These are phyloP conservation scores for Parmelia sp. DNA, from an alignment of 495 filamentous ascomycete species.

Conservation along the genomic window DNA sequence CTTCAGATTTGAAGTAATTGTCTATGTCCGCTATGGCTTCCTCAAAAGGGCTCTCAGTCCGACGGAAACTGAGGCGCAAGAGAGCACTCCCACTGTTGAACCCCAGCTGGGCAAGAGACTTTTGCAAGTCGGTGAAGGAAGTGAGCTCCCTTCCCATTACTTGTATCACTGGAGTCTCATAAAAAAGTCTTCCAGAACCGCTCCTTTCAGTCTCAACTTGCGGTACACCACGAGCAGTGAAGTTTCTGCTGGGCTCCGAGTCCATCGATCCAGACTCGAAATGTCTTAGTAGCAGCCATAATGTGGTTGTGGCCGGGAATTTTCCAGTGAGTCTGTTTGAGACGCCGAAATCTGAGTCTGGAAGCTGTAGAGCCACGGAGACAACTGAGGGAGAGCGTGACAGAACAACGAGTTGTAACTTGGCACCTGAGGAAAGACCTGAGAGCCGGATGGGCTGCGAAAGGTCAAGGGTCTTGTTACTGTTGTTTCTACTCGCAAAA, in stretches of 20 bases:
- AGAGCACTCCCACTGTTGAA: slow-evolving; percentile 75
- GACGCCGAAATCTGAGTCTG: slow-evolving; percentile 54
- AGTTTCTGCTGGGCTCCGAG: slow-evolving; percentile 51
- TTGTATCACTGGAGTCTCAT: slow-evolving; percentile 78
- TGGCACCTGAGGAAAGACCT: slow-evolving; percentile 77
- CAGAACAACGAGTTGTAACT: slow-evolving; percentile 81
- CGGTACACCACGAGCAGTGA: slow-evolving; percentile 72
- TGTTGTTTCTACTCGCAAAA: slow-evolving; percentile 28
- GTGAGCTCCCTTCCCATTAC: slow-evolving; percentile 72
- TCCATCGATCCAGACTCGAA: slow-evolving; percentile 67
- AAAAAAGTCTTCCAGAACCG: slow-evolving; percentile 71
- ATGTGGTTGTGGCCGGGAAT: slow-evolving; percentile 70
- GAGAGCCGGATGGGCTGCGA: slow-evolving; percentile 80
- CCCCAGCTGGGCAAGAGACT: slow-evolving; percentile 78
- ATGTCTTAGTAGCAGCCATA: slow-evolving; percentile 83
- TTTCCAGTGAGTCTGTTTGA: slow-evolving; percentile 64
- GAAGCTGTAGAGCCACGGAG: slow-evolving; percentile 76
- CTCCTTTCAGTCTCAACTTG: slow-evolving; percentile 43
- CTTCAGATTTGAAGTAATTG: slow-evolving; percentile 53
- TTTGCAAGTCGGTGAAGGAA: slow-evolving; percentile 73
- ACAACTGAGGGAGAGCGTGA: slow-evolving; percentile 78
- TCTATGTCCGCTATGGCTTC: slow-evolving; percentile 78
- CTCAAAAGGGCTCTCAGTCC: slow-evolving; percentile 70
- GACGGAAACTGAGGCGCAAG: slow-evolving; percentile 67
- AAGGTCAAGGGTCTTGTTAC: slow-evolving; percentile 76